Evolutionary conservation across 2,329 filamentous ascomycete genomes (phyloP).

Genomic region (Trichophyton benhamiae): DNA sequence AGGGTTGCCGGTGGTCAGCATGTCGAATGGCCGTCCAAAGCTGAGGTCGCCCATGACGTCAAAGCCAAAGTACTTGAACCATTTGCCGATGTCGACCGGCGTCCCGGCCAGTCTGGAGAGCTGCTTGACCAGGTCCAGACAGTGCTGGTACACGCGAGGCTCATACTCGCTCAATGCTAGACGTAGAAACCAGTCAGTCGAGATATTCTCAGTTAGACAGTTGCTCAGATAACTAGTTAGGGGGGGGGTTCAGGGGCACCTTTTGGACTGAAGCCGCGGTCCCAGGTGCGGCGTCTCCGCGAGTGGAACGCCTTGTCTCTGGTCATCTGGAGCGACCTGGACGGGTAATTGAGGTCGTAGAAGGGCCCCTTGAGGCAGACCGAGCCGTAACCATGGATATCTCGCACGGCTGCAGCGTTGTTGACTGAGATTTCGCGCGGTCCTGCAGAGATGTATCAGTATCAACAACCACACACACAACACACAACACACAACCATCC

Average conservation of each 20-base stretch:
- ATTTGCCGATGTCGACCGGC: conserved; percentile 10
- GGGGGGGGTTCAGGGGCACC: conserved; percentile 12
- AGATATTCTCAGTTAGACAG: neutral
- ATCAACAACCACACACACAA: neutral
- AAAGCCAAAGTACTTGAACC: conserved; percentile 19
- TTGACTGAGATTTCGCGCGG: conserved; percentile 16
- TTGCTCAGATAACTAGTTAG: neutral
- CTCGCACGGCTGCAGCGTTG: conserved; percentile 11
- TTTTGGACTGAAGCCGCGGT: conserved; percentile 21
- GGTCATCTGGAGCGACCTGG: conserved; percentile 15
- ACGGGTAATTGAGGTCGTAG: conserved; percentile 17
- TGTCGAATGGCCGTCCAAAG: conserved; percentile 27
- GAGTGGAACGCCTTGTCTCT: conserved; percentile 17
- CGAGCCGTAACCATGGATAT: conserved; percentile 14
- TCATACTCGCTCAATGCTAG: conserved; percentile 9
- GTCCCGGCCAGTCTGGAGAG: neutral
- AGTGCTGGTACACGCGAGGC: conserved; percentile 8
- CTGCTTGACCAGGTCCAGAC: conserved; percentile 5
- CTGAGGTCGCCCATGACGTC: conserved; percentile 29
- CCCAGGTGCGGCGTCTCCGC: conserved; percentile 18
- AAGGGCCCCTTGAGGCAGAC: conserved; percentile 18
- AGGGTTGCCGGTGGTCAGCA: conserved; percentile 19
- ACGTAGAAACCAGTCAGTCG: neutral
- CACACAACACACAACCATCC: neutral
- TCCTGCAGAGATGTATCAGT: conserved; percentile 7